Conservation (phyloP, 805 yeast genomes). For the Metschnikowia henanensis region DNA sequence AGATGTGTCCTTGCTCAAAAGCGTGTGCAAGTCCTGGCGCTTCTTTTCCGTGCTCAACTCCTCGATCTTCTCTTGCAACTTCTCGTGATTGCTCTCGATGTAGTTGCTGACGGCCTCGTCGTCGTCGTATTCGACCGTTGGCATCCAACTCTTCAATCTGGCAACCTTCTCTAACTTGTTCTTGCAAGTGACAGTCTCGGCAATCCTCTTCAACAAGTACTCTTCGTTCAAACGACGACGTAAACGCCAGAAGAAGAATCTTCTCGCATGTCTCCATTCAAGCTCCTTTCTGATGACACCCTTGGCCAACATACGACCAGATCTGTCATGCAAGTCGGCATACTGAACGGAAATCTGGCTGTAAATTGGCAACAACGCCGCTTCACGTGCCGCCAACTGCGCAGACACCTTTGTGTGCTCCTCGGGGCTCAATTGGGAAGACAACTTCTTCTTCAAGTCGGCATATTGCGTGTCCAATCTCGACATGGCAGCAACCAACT, state of each 20-base stretch:
- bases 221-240: conserved; percentile 95
- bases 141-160: conserved; percentile 85
- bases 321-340: conserved; percentile 97
- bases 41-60: conserved; percentile 65
- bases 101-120: conserved; percentile 81
- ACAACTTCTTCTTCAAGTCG: conserved; percentile 61
- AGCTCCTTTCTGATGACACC: conserved; percentile 84
- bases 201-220: conserved; percentile 74
- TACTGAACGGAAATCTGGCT: conserved; percentile 92
- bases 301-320: conserved; percentile 97
- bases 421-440: conserved; percentile 53
- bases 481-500: conserved; percentile 85
- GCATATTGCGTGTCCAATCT: conserved; percentile 81
- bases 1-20: conserved; percentile 37
- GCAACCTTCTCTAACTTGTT: conserved; percentile 82
- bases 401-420: conserved; percentile 65
- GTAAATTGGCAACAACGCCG: conserved; percentile 79
- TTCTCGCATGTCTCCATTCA: conserved; percentile 85
- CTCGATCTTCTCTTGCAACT: conserved; percentile 59
- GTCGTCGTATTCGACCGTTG: conserved; percentile 65
- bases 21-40: conserved; percentile 61
- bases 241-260: conserved; percentile 98
- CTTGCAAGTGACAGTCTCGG: conserved; percentile 53
- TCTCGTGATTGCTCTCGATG: conserved; percentile 77
- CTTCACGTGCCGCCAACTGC: conserved; percentile 76